Evolutionary conservation across 306 rosid genomes (phyloP).

Genomic region (Medicago lupulina): DNA sequence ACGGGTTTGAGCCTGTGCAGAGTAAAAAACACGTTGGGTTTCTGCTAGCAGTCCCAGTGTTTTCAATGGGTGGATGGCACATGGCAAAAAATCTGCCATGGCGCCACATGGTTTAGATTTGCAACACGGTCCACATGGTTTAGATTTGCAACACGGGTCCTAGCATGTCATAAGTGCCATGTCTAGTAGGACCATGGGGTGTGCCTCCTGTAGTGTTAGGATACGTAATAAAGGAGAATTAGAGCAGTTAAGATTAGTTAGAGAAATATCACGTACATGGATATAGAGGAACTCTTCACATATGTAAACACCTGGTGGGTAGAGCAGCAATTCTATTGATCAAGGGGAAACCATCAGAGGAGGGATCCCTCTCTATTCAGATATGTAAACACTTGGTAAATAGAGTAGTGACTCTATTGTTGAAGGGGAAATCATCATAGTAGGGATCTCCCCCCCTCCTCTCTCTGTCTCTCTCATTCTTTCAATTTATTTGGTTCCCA

Average conservation of each 20-base stretch:
- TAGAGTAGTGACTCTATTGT: background rate
- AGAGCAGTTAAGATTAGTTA: background rate
- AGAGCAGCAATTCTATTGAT: background rate
- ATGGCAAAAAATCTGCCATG: background rate
- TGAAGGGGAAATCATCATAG: background rate
- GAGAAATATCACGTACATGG: background rate
- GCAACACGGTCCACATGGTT: background rate
- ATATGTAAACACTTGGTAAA: background rate
- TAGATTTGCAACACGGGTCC: background rate
- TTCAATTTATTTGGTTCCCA: background rate
- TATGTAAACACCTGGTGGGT: background rate
- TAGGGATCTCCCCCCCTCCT: too few relatives aligned
- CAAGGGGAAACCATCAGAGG: background rate
- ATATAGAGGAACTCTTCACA: background rate
- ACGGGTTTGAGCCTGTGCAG: background rate
- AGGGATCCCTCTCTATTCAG: background rate
- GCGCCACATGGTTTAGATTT: background rate
- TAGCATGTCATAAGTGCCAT: background rate
- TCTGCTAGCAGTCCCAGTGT: background rate
- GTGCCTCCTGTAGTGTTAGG: background rate
- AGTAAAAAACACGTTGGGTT: background rate
- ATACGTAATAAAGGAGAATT: background rate
- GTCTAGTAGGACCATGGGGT: background rate
- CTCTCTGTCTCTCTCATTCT: background rate
- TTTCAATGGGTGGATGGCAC: background rate